Conservation (phyloP, 257 asterid genomes). For the Gentiana dahurica region DNA sequence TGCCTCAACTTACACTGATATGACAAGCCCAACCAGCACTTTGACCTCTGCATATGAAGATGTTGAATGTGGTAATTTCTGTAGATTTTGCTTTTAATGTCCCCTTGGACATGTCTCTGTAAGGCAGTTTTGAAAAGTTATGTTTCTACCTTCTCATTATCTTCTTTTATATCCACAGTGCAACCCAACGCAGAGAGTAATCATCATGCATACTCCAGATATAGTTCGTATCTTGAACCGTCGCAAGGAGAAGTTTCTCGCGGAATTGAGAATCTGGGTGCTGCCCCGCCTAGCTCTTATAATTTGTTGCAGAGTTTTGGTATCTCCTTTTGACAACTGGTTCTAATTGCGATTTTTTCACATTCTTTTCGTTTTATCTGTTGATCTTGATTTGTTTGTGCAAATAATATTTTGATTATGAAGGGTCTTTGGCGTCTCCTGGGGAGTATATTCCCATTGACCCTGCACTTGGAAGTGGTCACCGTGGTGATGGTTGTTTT, state of each 20-base stretch:
- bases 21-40: slow-evolving; percentile 80
- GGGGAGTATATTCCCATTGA: slow-evolving; percentile 31
- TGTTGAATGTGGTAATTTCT: slow-evolving; percentile 63
- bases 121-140: background rate
- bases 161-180: slow-evolving; percentile 12
- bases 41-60: slow-evolving; percentile 75
- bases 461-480: slow-evolving; percentile 20
- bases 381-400: background rate
- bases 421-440: slow-evolving; percentile 36
- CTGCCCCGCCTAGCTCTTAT: slow-evolving; percentile 42
- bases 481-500: slow-evolving; percentile 26
- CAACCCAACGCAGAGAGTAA: slow-evolving; percentile 45
- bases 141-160: slow-evolving; percentile 2
- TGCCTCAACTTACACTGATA: slow-evolving; percentile 28
- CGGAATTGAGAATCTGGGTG: slow-evolving; percentile 12
- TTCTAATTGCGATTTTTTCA: slow-evolving; percentile 5
- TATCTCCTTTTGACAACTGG: slow-evolving; percentile 17
- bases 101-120: no score
- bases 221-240: slow-evolving; percentile 44
- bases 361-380: background rate
- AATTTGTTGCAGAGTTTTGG: slow-evolving; percentile 42
- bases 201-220: slow-evolving; percentile 50
- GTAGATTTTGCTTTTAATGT: background rate
- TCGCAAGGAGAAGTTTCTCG: slow-evolving; percentile 36
- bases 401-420: background rate